A percentile compares a stretch with the other conserved stretches of the same genome.
phyloP scores from a whole-genome alignment of 225 moss, liverwort and hornwort species.

The Polytrichum formosum region DNA sequence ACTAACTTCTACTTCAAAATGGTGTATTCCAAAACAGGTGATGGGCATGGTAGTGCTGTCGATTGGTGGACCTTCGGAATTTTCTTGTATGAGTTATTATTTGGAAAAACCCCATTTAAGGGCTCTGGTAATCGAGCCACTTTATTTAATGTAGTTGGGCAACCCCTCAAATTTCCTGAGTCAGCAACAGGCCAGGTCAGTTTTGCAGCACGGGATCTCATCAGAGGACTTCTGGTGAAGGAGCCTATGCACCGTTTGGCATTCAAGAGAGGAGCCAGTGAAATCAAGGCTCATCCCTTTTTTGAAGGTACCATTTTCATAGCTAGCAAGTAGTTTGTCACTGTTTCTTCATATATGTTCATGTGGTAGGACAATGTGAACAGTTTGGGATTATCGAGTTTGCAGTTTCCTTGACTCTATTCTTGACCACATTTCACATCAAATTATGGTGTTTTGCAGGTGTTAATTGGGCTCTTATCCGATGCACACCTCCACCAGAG shows the following conservation, averaged over 20 bases:
- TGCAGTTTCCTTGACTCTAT: neutral
- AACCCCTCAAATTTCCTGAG: constrained; percentile 79
- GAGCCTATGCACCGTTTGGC: constrained; percentile 85
- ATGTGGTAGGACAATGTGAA: neutral
- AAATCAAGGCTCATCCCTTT: constrained; percentile 94
- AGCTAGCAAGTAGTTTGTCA: no score
- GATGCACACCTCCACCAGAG: constrained; percentile 88
- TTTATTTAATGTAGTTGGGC: constrained; percentile 81
- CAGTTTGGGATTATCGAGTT: neutral
- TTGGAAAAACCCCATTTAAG: constrained; percentile 91
- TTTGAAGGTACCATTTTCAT: constrained; percentile 53
- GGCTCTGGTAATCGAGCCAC: constrained; percentile 88
- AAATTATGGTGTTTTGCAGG: constrained; percentile 25
- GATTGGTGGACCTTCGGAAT: constrained; percentile 99
- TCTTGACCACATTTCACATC: neutral
- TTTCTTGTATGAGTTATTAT: constrained; percentile 84
- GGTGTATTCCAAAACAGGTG: constrained; percentile 37
- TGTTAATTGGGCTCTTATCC: constrained; percentile 92
- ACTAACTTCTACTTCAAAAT: no score
- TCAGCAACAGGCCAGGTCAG: constrained; percentile 71
- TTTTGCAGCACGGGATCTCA: constrained; percentile 72
- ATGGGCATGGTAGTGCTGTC: constrained; percentile 95
- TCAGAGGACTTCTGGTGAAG: constrained; percentile 83
- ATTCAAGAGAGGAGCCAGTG: constrained; percentile 83
- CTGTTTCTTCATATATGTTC: neutral